Conservation (phyloP, 1,139 yeast species). For the Kodamaea anthophila region DNA sequence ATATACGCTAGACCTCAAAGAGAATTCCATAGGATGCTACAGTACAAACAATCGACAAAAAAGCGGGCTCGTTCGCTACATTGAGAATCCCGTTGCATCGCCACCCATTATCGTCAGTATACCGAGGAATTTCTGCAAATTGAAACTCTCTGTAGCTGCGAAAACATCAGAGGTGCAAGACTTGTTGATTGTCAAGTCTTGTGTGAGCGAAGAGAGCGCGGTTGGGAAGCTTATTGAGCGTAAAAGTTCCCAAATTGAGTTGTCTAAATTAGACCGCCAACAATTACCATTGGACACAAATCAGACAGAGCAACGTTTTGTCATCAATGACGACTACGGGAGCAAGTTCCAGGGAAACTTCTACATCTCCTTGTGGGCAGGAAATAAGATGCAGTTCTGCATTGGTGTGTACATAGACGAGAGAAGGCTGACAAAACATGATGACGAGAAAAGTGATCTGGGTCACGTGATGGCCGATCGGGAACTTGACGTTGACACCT, state of each 20-base stretch:
- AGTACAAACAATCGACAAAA: conserved; percentile 11
- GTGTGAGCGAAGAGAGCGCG: conserved; percentile 9
- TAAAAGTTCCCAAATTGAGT: conserved; percentile 13
- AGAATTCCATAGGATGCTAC: conserved; percentile 12
- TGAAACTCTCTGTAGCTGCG: conserved; percentile 27
- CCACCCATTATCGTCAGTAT: conserved; percentile 27
- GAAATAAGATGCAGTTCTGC: background rate
- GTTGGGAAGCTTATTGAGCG: conserved; percentile 9
- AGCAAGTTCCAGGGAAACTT: background rate
- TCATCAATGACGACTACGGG: conserved; percentile 27
- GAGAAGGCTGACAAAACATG: too few species aligned
- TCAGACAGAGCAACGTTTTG: conserved; percentile 19
- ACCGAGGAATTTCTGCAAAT: conserved; percentile 15
- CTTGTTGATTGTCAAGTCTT: conserved; percentile 25
- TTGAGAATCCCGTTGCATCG: conserved; percentile 16
- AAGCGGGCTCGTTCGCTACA: conserved; percentile 18
- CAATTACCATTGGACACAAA: conserved; percentile 23
- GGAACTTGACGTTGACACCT: too few species aligned
- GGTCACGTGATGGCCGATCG: too few species aligned
- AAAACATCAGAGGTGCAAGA: too few species aligned
- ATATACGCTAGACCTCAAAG: conserved; percentile 16
- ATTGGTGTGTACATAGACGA: conserved; percentile 1
- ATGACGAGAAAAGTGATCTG: too few species aligned
- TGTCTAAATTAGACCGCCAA: conserved; percentile 24
- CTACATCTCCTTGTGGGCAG: conserved; percentile 1